Percentiles rank a stretch among this genome's conserved stretches.
Conservation (phyloP, 1,284 basidiomycete genomes). For the Schizophyllum commune region DNA sequence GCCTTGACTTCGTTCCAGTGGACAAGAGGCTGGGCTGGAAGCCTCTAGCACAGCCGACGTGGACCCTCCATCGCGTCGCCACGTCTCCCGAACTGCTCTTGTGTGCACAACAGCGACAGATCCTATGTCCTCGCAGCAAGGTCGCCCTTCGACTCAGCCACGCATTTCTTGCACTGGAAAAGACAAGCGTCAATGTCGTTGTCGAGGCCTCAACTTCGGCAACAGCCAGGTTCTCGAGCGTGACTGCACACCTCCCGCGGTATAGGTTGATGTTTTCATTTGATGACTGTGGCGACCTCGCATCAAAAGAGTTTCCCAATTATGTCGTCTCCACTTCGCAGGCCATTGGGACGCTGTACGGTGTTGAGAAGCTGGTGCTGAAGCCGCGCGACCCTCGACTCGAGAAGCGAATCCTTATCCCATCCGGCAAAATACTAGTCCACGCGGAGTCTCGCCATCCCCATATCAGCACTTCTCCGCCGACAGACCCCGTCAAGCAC, state of each 20-base stretch:
- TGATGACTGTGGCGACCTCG: conserved; percentile 17
- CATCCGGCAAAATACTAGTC: conserved; percentile 21
- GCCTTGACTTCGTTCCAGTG: conserved; percentile 1
- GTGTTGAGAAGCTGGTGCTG: conserved; percentile 33
- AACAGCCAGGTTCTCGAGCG: not conserved
- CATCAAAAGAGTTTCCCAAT: conserved; percentile 27
- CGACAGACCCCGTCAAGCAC: not conserved
- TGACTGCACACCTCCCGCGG: conserved; percentile 19
- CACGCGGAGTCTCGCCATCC: not conserved
- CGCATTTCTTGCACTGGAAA: conserved; percentile 4
- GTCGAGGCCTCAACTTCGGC: not conserved
- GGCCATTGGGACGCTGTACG: conserved; percentile 30
- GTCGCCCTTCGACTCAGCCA: not conserved
- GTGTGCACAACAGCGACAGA: not conserved
- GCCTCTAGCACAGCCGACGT: not conserved
- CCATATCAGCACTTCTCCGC: not conserved
- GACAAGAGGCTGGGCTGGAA: conserved; percentile 1
- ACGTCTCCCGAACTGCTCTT: not conserved
- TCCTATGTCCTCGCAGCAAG: conserved; percentile 1
- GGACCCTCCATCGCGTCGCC: not conserved
- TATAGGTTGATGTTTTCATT: conserved; percentile 31
- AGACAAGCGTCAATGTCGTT: not conserved
- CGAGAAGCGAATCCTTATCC: conserved; percentile 21
- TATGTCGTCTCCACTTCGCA: conserved; percentile 28
- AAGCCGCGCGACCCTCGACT: conserved; percentile 13